These are phyloP conservation scores for Kurtzmaniella quercitrusa DNA, from an alignment of 1,139 yeast species.

Conservation along the genomic window DNA sequence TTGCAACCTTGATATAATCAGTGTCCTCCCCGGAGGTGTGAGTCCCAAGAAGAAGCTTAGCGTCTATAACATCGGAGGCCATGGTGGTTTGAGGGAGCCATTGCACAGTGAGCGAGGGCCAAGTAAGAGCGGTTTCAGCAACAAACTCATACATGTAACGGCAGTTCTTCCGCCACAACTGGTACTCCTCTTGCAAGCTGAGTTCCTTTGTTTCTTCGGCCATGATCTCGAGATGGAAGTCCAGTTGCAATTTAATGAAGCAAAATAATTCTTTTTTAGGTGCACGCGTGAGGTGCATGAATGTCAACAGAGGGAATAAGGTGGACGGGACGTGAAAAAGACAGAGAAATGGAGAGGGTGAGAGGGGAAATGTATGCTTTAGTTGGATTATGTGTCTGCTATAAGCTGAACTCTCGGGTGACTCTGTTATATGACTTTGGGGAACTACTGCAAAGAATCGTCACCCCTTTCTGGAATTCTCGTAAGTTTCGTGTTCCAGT, in stretches of 20 bases:
- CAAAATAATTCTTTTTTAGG: neutral
- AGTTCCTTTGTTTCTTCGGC: conserved; percentile 18
- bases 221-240: neutral
- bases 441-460: too few relatives aligned
- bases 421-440: too few relatives aligned
- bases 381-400: too few relatives aligned
- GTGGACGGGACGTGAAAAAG: too few relatives aligned
- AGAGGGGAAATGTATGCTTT: too few relatives aligned
- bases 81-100: conserved; percentile 54
- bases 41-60: conserved; percentile 68
- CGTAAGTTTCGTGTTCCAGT: too few relatives aligned
- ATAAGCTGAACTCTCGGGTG: too few relatives aligned
- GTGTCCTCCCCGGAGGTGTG: conserved; percentile 79
- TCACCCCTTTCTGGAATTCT: too few relatives aligned
- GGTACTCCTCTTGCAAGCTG: conserved; percentile 64
- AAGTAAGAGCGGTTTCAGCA: conserved; percentile 69
- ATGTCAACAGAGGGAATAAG: neutral
- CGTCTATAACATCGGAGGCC: conserved; percentile 28
- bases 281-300: neutral
- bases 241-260: neutral
- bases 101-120: conserved; percentile 79
- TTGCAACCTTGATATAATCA: conserved; percentile 73
- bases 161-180: conserved; percentile 75
- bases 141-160: conserved; percentile 78
- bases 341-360: too few relatives aligned